Evolutionary conservation across 2,329 filamentous ascomycete genomes (phyloP).

Genomic region (Pseudophaeomoniella oleicola): DNA sequence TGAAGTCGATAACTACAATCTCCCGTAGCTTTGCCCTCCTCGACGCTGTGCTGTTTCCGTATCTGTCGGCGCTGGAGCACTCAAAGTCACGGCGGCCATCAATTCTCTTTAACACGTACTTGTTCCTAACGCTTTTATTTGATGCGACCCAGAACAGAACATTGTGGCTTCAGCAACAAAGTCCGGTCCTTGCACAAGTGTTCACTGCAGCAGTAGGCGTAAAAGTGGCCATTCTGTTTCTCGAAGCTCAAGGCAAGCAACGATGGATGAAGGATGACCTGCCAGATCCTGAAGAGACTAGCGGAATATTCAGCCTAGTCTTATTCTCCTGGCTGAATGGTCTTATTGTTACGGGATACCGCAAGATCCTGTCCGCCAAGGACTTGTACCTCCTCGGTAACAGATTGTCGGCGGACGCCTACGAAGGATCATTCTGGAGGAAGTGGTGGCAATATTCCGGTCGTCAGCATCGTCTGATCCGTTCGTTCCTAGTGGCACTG

Average conservation of each 20-base stretch:
- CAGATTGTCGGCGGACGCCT: constrained; percentile 7
- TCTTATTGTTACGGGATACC: constrained; percentile 17
- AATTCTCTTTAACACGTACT: constrained; percentile 31
- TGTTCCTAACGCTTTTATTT: constrained; percentile 29
- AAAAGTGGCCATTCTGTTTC: constrained; percentile 10
- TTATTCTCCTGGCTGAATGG: constrained; percentile 22
- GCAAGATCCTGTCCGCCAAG: constrained; percentile 14
- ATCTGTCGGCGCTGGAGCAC: constrained; percentile 21
- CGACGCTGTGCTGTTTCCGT: neutral
- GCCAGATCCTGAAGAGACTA: constrained; percentile 18
- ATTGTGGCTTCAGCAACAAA: constrained; percentile 20
- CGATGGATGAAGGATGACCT: constrained; percentile 12
- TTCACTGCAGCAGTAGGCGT: constrained; percentile 9
- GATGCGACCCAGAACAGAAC: constrained; percentile 32
- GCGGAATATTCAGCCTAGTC: constrained; percentile 17
- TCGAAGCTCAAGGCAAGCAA: constrained; percentile 14
- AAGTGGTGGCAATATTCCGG: constrained; percentile 7
- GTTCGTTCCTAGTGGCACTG: constrained; percentile 13
- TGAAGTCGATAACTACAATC: neutral
- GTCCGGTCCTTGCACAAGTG: constrained; percentile 1
- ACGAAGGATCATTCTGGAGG: constrained; percentile 8
- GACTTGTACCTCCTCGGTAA: constrained; percentile 15
- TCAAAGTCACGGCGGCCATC: constrained; percentile 30
- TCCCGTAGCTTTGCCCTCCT: neutral
- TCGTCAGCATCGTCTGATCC: constrained; percentile 12